Evolutionary conservation across 257 asterid genomes (phyloP).

Genomic region (Avicennia marina): DNA sequence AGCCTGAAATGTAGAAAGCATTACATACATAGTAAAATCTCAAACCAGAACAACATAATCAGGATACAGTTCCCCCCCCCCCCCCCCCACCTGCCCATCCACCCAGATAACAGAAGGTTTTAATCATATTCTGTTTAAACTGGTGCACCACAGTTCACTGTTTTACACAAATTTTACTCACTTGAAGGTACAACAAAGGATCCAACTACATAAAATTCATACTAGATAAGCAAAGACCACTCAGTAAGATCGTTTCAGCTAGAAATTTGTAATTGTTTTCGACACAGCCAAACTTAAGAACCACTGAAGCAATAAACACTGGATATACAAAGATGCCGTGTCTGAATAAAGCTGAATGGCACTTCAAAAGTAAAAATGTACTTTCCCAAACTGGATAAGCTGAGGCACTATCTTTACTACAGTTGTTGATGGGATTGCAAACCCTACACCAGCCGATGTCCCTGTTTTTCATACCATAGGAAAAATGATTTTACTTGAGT

Average conservation of each 20-base stretch:
- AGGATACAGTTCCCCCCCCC: too few relatives aligned
- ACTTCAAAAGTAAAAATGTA: conserved; percentile 20
- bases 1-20: conserved; percentile 34
- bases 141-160: too few relatives aligned
- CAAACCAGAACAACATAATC: too few relatives aligned
- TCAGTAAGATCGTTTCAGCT: not conserved
- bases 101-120: too few relatives aligned
- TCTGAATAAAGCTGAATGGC: conserved; percentile 1
- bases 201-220: not conserved
- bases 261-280: not conserved
- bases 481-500: conserved; percentile 5
- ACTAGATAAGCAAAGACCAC: not conserved
- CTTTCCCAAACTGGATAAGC: conserved; percentile 84
- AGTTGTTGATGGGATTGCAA: conserved; percentile 90
- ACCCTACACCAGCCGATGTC: conserved; percentile 96
- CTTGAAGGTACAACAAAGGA: too few relatives aligned
- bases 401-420: conserved; percentile 89
- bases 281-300: not conserved
- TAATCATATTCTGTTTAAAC: too few relatives aligned
- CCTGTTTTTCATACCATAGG: conserved; percentile 36
- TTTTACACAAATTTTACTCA: too few relatives aligned
- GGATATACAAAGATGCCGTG: not conserved
- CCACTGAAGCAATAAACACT: not conserved
- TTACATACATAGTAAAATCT: too few relatives aligned
- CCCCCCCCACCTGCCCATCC: too few relatives aligned